Evolutionary conservation across 2,329 filamentous ascomycete species (phyloP).

Genomic region (Aspergillus persii): DNA sequence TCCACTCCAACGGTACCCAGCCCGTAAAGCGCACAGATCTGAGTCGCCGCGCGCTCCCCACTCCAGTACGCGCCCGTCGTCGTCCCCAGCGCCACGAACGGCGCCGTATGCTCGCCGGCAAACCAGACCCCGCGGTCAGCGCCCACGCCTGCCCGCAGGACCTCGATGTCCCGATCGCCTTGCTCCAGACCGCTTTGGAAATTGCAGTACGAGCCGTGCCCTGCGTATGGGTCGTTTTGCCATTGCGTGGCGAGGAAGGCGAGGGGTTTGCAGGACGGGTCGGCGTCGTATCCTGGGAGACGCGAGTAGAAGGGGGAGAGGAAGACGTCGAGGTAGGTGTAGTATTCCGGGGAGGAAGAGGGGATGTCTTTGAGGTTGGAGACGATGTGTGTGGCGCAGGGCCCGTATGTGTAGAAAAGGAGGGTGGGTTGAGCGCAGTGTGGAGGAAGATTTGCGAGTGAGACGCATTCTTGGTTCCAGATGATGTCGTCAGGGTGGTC

Average conservation of each 20-base stretch:
- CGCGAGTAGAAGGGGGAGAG: conserved; percentile 76
- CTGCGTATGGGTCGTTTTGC: conserved; percentile 74
- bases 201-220: conserved; percentile 79
- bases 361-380: conserved; percentile 28
- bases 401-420: conserved; percentile 65
- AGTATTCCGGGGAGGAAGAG: conserved; percentile 47
- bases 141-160: conserved; percentile 51
- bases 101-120: conserved; percentile 85
- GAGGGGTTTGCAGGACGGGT: conserved; percentile 59
- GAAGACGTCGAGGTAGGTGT: conserved; percentile 60
- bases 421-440: conserved; percentile 71
- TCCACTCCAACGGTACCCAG: conserved; percentile 25
- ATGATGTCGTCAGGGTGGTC: conserved; percentile 57
- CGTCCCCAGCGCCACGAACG: conserved; percentile 84
- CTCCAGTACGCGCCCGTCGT: conserved; percentile 91
- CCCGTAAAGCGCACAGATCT: conserved; percentile 38
- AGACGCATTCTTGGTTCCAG: conserved; percentile 76
- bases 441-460: conserved; percentile 65
- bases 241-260: conserved; percentile 71
- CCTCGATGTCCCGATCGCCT: conserved; percentile 70
- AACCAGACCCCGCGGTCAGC: conserved; percentile 70
- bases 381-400: conserved; percentile 42
- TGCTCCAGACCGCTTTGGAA: conserved; percentile 73
- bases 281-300: conserved; percentile 59
- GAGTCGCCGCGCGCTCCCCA: conserved; percentile 71